Conservation (phyloP, 2,329 filamentous ascomycete genomes). For the Fusarium napiforme region DNA sequence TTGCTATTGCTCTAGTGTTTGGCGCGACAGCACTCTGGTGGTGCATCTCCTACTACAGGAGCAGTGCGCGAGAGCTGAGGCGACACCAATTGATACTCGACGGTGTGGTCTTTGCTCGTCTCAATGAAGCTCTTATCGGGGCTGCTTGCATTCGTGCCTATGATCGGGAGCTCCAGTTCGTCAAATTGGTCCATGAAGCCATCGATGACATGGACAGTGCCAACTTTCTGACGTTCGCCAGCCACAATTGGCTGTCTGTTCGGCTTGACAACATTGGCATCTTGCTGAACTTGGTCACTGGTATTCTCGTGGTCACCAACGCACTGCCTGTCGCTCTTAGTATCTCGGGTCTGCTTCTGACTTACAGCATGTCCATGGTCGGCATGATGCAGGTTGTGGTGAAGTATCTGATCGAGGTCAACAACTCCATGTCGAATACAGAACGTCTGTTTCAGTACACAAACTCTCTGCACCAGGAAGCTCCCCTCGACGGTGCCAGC, state of each 20-base stretch:
- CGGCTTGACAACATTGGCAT: neutral
- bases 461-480: neutral
- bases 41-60: neutral
- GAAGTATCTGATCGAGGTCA: slow-evolving; percentile 2
- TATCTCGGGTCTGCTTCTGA: neutral
- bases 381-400: neutral
- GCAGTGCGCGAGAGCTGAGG: neutral
- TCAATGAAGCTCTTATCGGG: neutral
- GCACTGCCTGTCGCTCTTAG: neutral
- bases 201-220: slow-evolving; percentile 1
- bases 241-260: neutral
- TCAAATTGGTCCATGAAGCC: neutral
- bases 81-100: neutral
- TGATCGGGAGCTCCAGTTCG: neutral
- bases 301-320: neutral
- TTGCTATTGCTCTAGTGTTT: neutral
- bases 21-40: neutral
- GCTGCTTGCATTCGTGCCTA: neutral
- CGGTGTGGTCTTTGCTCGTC: neutral
- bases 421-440: neutral
- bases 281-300: neutral
- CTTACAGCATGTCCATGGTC: slow-evolving; percentile 1
- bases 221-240: neutral
- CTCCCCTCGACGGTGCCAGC: neutral
- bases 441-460: neutral